Percentiles rank a stretch among this genome's conserved stretches.
These are phyloP conservation scores for Gautieria morchelliformis DNA, from an alignment of 768 basidiomycete species.

Conservation along the genomic window DNA sequence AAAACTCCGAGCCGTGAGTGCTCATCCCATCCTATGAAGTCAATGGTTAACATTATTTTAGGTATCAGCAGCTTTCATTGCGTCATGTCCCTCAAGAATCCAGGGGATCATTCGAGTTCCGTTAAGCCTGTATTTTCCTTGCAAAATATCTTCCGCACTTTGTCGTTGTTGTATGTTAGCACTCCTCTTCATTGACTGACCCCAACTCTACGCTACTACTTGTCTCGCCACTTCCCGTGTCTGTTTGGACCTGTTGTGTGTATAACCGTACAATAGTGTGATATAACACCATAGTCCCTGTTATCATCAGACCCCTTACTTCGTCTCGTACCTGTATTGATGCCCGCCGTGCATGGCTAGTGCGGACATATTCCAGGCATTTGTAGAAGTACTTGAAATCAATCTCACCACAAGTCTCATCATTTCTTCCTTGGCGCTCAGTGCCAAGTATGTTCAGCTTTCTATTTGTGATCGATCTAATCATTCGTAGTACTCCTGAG, in stretches of 20 bases:
- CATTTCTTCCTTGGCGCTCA: too few relatives aligned
- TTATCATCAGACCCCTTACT: too few relatives aligned
- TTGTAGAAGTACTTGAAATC: too few relatives aligned
- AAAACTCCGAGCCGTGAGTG: constrained; percentile 85
- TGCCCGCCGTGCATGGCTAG: too few relatives aligned
- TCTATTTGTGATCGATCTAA: too few relatives aligned
- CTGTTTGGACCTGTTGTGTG: background rate
- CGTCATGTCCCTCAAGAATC: constrained; percentile 65
- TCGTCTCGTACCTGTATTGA: too few relatives aligned
- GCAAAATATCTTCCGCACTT: background rate
- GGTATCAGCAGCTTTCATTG: constrained; percentile 85
- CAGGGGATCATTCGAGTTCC: constrained; percentile 80
- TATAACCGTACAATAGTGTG: background rate
- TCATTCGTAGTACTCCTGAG: too few relatives aligned
- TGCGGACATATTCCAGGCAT: too few relatives aligned
- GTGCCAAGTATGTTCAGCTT: too few relatives aligned
- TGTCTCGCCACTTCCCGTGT: background rate
- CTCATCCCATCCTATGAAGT: constrained; percentile 5
- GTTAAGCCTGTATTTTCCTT: constrained; percentile 27
- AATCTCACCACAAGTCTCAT: too few relatives aligned
- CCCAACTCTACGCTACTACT: background rate
- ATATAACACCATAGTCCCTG: too few relatives aligned
- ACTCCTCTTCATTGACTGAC: background rate
- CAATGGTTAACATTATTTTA: constrained; percentile 20
- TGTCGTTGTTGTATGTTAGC: background rate